Conservation (phyloP, 352 stramenopile species). For the Globisporangium middletonii region DNA sequence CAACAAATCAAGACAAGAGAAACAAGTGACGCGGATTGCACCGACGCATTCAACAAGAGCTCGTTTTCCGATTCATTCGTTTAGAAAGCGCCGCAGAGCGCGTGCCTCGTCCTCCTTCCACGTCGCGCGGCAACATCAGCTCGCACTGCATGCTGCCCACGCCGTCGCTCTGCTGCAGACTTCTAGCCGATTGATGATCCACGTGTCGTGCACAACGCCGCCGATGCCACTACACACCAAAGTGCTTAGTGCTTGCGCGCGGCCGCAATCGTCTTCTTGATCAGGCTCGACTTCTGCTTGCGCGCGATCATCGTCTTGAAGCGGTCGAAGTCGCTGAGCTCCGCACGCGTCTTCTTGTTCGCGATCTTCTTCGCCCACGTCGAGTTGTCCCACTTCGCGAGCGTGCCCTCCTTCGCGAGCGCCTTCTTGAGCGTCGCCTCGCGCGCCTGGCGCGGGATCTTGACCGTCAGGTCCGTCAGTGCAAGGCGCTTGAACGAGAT, state of each 20-base stretch:
- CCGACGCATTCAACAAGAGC: slow-evolving; percentile 9
- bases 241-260: slow-evolving; percentile 67
- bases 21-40: background rate
- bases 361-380: slow-evolving; percentile 98
- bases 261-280: slow-evolving; percentile 88
- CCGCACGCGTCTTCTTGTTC: slow-evolving; percentile 93
- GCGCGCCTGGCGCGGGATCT: slow-evolving; percentile 92
- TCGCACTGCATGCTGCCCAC: background rate
- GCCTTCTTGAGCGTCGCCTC: slow-evolving; percentile 94
- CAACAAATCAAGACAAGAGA: background rate
- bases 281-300: slow-evolving; percentile 96
- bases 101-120: background rate
- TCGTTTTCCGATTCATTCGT: slow-evolving; percentile 21
- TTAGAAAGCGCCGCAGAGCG: slow-evolving; percentile 6
- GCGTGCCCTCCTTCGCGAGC: slow-evolving; percentile 76
- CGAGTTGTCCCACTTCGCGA: slow-evolving; percentile 94
- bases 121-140: background rate
- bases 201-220: slow-evolving; percentile 6
- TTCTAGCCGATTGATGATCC: slow-evolving; percentile 13
- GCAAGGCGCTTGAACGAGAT: slow-evolving; percentile 97
- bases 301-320: slow-evolving; percentile 99
- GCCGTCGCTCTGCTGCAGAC: background rate
- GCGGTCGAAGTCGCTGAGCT: slow-evolving; percentile 97
- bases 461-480: slow-evolving; percentile 96
- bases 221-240: background rate